phyloP scores from a whole-genome alignment of 768 basidiomycete species.

The Coprinopsis marcescibilis region DNA sequence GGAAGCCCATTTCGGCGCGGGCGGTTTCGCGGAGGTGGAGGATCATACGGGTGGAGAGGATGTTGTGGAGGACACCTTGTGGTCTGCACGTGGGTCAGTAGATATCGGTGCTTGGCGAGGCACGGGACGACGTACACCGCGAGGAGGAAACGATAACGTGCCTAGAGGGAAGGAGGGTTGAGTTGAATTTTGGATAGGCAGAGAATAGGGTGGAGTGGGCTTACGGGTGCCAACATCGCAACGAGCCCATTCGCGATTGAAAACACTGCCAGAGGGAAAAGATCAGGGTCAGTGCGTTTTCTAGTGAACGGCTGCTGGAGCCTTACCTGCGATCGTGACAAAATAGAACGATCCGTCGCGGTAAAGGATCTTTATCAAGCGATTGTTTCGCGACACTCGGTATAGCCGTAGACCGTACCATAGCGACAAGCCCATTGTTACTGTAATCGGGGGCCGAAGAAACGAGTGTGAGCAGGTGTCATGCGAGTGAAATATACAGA shows the following conservation, averaged over 20 bases:
- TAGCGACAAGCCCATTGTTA: not conserved
- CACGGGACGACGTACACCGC: not conserved
- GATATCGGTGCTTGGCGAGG: not conserved
- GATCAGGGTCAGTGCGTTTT: not conserved
- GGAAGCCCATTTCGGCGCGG: conserved; percentile 5
- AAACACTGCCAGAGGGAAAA: not conserved
- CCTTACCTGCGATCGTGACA: conserved; percentile 1
- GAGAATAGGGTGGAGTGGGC: not conserved
- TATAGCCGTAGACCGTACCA: conserved; percentile 1
- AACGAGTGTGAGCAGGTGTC: not conserved
- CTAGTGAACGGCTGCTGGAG: not conserved
- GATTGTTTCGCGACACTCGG: not conserved
- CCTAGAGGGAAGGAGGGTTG: not conserved
- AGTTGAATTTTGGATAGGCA: not conserved
- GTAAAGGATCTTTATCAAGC: conserved; percentile 1
- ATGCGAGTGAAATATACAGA: not conserved
- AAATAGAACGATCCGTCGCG: conserved; percentile 5
- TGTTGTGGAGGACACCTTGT: conserved; percentile 9
- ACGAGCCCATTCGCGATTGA: conserved; percentile 1
- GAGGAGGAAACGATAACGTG: not conserved
- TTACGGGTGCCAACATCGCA: not conserved
- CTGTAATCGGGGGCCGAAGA: not conserved
- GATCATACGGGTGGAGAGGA: conserved; percentile 9
- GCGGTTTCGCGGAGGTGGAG: conserved; percentile 11
- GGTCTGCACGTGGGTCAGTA: not conserved